Evolutionary conservation across 2,329 filamentous ascomycete species (phyloP), one percentile per base, ranked within the genome.

Genomic region (Magnaporthiopsis rhizophila): DNA sequence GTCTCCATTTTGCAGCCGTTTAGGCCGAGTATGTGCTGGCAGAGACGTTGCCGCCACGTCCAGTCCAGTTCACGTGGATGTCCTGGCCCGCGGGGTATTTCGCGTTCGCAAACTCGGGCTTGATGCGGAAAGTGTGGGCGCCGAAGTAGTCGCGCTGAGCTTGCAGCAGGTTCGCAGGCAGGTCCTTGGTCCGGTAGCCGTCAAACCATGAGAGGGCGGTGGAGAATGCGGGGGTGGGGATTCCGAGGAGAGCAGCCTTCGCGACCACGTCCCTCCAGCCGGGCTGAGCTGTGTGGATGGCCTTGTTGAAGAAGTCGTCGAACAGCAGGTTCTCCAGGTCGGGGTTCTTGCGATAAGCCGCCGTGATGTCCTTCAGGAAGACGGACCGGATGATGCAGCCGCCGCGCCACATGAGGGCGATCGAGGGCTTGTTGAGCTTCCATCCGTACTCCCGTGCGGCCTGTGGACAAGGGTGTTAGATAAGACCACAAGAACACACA

Each of bases 361-460:
- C 89, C 72, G 95, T 99, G 82, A 99, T 99, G 79, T 99, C 94
- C 89, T 98, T 98, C 71, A 99, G 84, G 92, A 99, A 99, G 76
- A 99, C 95, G 70, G 95, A 98, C 79, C 95, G 94, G 83, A 99
- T 99, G 74, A 99, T 99, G 87, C 95, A 99, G 72, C 95, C 95
- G 83, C 95, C 95, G 78, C 95, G 92, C 95, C 95, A 99, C 95
- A 99, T 99, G 76, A 99, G 90, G 72, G 95, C 95, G 75, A 99
- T 99, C 73, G 96, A 97, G 70, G 95, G 95, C 90, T 98, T 98
- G 90, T 99, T 97, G 72, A 99, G 89, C 87, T 97, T 97, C 95
- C 95, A 99, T 72, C 81, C 80, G 83, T 96, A 99, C 79, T 98
- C 91, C 80, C 89, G 92, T 79, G 94, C 95, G 72, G 95, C 94